These are phyloP conservation scores for Crepidotus variabilis DNA, from an alignment of 768 basidiomycete species.

Conservation along the genomic window DNA sequence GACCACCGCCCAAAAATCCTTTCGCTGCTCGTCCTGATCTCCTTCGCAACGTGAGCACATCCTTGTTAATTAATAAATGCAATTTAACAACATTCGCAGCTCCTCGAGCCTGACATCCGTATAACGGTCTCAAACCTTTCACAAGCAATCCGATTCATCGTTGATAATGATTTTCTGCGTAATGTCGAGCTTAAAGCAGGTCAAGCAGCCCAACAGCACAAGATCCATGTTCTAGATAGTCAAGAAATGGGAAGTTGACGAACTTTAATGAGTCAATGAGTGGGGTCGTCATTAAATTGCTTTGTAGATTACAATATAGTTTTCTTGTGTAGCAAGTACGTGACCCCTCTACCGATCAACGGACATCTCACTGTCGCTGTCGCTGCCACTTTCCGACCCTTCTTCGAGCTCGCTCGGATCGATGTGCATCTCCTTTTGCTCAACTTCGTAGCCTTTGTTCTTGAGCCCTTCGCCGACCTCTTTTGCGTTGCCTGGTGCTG, in stretches of 20 bases:
- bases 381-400: constrained; percentile 31
- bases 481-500: constrained; percentile 75
- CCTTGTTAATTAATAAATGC: neutral
- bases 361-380: constrained; percentile 18
- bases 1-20: constrained; percentile 52
- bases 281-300: too few species aligned
- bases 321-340: too few species aligned
- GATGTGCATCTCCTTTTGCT: constrained; percentile 63
- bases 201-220: constrained; percentile 51
- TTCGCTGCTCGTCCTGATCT: constrained; percentile 69
- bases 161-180: constrained; percentile 82
- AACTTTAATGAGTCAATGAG: too few species aligned
- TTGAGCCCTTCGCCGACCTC: constrained; percentile 64
- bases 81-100: constrained; percentile 31
- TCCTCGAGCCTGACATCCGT: constrained; percentile 7
- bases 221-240: constrained; percentile 54
- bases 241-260: neutral
- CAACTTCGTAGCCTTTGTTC: constrained; percentile 73
- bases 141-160: constrained; percentile 87
- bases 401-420: constrained; percentile 49
- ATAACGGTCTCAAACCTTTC: constrained; percentile 43
- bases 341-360: constrained; percentile 6
- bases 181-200: constrained; percentile 81
- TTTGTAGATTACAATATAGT: neutral
- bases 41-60: constrained; percentile 61